Base-by-base conservation (phyloP, 805 yeast species). In the Saccharomycopsis microspora region DNA sequence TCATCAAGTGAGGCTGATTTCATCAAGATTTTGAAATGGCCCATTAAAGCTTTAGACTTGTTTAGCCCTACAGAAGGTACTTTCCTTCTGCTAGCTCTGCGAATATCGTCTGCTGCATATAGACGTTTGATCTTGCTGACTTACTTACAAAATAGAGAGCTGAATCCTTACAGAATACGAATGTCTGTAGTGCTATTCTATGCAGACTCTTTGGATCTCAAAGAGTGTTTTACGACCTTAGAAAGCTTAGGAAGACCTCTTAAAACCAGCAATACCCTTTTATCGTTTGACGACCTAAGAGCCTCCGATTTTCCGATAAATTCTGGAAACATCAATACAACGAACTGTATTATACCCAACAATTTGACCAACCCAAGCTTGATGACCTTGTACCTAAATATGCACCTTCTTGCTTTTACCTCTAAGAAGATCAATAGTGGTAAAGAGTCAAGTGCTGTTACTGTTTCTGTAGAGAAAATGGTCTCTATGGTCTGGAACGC, bases 1-100 rank as follows among this genome's bases (percentile, higher is more conserved):
- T 27, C 34, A 3, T n/a, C 36, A n/a, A 30, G 38, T 29, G 32
- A 35, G 10, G 36, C 30, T 11, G 30, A 36, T 11, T 32, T 44
- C 30, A 30, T n/a, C 27, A 44, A 47, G 51, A 11, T 44, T 10
- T 48, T 47, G 51, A 30, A 34, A 8, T n/a, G 36, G 6, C 35
- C 19, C 2, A 39, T 50, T 11, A 32, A 27, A 8, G 38, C 41
- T 4, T 34, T 43, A 27, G 32, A 11, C 8, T 49, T 33, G 10
- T 36, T 46, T 2, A 46, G 43, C 34, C 8, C 44, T 3, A 43
- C 39, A 35, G 35, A 43, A 19, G 53, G 53, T 4, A 32, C 37
- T 6, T 29, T 50, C 5, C 4, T 43, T 11, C 7, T 34, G 9
- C 42, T 48, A 27, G 19, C 43, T 19, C 41, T 39, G 10, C 27